Evolutionary conservation across 2,329 filamentous ascomycete species (phyloP).

Genomic region (Aureobasidium sp.): DNA sequence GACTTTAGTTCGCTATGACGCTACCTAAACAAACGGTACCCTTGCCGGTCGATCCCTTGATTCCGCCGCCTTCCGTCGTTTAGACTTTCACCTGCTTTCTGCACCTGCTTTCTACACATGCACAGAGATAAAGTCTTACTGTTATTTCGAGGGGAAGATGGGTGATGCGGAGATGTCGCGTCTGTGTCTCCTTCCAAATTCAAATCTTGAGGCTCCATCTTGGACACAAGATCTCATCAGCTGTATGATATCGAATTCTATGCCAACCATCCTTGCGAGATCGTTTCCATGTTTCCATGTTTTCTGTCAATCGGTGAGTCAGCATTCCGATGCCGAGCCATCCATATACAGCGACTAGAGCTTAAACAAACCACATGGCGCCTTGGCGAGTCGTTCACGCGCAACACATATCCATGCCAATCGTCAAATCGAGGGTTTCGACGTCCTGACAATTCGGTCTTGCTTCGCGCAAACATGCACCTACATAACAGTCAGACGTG

Average conservation of each 20-base stretch:
- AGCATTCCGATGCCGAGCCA: background rate
- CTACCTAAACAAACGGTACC: background rate
- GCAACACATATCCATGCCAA: background rate
- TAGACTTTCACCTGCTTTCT: background rate
- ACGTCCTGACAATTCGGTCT: background rate
- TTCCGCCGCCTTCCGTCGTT: conserved; percentile 1
- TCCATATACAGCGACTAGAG: background rate
- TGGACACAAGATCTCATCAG: background rate
- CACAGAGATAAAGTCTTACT: background rate
- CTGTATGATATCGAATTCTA: no score
- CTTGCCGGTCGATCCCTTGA: conserved; percentile 3
- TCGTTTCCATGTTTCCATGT: background rate
- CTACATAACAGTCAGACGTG: background rate
- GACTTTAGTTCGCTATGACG: background rate
- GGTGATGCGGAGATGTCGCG: background rate
- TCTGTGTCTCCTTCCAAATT: background rate
- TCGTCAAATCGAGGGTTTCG: background rate
- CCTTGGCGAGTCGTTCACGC: conserved; percentile 5
- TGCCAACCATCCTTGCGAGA: background rate
- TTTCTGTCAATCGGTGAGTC: background rate
- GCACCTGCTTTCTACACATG: background rate
- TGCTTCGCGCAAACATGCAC: background rate
- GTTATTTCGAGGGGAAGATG: background rate
- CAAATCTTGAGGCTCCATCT: background rate
- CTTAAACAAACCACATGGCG: background rate